phyloP scores from a whole-genome alignment of 2,329 filamentous ascomycete species.

The Fusarium sp. region DNA sequence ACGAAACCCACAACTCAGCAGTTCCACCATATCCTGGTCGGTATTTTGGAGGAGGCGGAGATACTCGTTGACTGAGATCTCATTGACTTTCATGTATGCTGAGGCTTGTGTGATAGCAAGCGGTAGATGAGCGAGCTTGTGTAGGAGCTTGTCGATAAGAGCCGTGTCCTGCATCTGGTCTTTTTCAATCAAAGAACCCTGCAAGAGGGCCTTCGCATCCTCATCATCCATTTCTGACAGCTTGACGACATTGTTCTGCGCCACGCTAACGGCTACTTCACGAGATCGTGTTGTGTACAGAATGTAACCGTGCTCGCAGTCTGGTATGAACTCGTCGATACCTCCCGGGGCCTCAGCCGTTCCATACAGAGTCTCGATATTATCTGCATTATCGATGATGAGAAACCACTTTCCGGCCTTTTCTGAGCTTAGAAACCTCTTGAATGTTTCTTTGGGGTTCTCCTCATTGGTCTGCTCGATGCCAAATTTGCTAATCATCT shows the following conservation, averaged over 20 bases:
- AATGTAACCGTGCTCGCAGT: constrained; percentile 45
- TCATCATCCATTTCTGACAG: not conserved
- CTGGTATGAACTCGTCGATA: constrained; percentile 36
- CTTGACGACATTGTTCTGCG: not conserved
- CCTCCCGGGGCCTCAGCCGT: constrained; percentile 14
- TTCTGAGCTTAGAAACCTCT: constrained; percentile 39
- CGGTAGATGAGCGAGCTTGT: constrained; percentile 48
- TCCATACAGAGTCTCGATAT: constrained; percentile 39
- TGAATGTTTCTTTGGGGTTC: not conserved
- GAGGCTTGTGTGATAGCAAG: constrained; percentile 52
- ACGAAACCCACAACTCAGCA: constrained; percentile 46
- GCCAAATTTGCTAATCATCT: not conserved
- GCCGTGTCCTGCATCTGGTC: fast-evolving
- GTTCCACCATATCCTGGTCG: constrained; percentile 39
- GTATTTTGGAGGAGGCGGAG: constrained; percentile 46
- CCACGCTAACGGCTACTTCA: constrained; percentile 28
- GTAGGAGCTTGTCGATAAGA: constrained; percentile 29
- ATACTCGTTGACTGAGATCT: constrained; percentile 45
- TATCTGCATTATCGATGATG: constrained; percentile 56
- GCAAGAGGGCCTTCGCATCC: constrained; percentile 39
- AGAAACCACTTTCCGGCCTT: constrained; percentile 50
- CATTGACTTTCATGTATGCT: constrained; percentile 51
- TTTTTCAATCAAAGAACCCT: constrained; percentile 11
- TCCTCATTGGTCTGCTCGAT: fast-evolving
- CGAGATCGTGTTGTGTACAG: constrained; percentile 51